Conservation (phyloP, 2,329 filamentous ascomycete genomes). For the Diaporthe vexans region DNA sequence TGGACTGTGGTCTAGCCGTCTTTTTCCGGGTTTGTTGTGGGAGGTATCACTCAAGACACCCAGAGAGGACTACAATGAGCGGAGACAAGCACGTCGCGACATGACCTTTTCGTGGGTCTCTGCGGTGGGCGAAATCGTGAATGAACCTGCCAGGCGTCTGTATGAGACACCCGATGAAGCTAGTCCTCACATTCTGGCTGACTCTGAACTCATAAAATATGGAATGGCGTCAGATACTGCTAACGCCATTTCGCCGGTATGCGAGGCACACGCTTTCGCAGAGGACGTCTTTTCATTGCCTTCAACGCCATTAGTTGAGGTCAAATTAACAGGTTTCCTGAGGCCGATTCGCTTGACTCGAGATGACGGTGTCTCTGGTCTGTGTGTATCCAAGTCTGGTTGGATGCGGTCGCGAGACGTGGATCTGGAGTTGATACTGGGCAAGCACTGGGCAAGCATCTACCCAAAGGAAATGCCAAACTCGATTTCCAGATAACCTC, state of each 20-base stretch:
- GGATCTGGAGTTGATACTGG: no score
- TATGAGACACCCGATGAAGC: no score
- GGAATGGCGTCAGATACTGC: not conserved
- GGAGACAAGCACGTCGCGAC: not conserved
- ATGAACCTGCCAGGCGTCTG: not conserved
- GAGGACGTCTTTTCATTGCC: conserved; percentile 5
- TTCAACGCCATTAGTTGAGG: not conserved
- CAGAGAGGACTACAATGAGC: not conserved
- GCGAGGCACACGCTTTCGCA: not conserved
- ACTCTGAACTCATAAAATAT: not conserved
- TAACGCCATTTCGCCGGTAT: not conserved
- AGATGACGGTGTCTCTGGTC: not conserved
- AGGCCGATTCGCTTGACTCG: not conserved
- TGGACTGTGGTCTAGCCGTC: not conserved
- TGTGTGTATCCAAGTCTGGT: no score
- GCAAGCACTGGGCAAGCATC: no score
- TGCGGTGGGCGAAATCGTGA: not conserved
- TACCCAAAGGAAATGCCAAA: not conserved
- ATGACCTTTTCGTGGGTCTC: conserved; percentile 24
- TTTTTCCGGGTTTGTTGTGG: not conserved
- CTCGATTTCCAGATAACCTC: not conserved
- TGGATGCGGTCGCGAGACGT: no score
- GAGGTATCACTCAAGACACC: not conserved
- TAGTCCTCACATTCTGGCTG: not conserved
- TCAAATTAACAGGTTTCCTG: not conserved